phyloP scores from a whole-genome alignment of 202 grass and related monocot species.

The Dendrocalamus latiflorus region DNA sequence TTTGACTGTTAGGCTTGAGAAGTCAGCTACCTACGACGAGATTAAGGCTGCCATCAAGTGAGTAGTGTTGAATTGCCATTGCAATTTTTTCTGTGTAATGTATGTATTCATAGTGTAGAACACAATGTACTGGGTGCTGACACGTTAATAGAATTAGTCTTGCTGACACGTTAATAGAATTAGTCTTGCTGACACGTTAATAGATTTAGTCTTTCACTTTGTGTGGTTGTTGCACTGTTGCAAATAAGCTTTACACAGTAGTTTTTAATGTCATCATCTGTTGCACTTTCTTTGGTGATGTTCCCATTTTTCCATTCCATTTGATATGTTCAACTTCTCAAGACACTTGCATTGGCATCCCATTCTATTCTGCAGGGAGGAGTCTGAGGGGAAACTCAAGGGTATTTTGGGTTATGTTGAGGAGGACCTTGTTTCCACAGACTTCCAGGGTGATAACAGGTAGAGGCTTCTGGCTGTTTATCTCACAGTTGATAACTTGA shows the following conservation, averaged over 20 bases:
- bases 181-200: no score
- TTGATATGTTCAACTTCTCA: not conserved
- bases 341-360: not conserved
- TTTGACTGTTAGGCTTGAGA: slow-evolving; percentile 81
- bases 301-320: not conserved
- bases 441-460: slow-evolving; percentile 85
- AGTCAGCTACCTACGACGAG: slow-evolving; percentile 67
- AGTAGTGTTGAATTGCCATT: slow-evolving; percentile 14
- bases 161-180: no score
- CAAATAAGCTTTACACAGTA: not conserved
- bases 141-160: not conserved
- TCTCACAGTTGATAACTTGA: not conserved
- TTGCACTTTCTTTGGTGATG: not conserved
- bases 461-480: slow-evolving; percentile 6
- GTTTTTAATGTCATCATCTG: not conserved
- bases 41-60: no score
- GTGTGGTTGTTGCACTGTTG: not conserved
- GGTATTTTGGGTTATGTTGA: slow-evolving; percentile 79
- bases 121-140: no score
- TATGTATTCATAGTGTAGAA: not conserved
- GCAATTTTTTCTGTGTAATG: not conserved
- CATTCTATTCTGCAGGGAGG: not conserved
- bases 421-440: slow-evolving; percentile 84
- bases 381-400: no score
- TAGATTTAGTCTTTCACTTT: not conserved